A percentile compares a stretch with the other conserved stretches of the same genome.
phyloP scores from a whole-genome alignment of 768 basidiomycete genomes.

The Pleurotus cornucopiae region DNA sequence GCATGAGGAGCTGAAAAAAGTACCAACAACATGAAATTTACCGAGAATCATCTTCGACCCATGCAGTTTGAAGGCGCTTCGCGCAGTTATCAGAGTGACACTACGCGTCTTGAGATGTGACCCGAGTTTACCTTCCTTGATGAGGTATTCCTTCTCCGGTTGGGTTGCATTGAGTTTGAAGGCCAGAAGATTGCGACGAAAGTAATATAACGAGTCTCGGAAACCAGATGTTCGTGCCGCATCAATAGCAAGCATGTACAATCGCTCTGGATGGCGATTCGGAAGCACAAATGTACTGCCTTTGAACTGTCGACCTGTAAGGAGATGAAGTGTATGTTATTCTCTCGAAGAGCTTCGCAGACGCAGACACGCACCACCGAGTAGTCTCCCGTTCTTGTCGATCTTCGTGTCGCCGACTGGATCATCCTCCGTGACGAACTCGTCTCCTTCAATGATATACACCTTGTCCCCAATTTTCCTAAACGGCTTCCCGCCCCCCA shows the following conservation, averaged over 20 bases:
- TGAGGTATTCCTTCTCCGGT: constrained; percentile 89
- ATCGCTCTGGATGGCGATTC: constrained; percentile 74
- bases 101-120: constrained; percentile 86
- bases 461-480: constrained; percentile 68
- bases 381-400: constrained; percentile 75
- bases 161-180: constrained; percentile 89
- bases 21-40: constrained; percentile 26
- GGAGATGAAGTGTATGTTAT: constrained; percentile 6
- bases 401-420: constrained; percentile 90
- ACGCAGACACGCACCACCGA: constrained; percentile 60
- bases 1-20: too few relatives aligned
- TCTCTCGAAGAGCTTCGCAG: not conserved
- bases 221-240: constrained; percentile 95
- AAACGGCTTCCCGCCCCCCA: constrained; percentile 65
- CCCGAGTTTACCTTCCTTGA: constrained; percentile 82
- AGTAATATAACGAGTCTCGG: constrained; percentile 97
- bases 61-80: constrained; percentile 92
- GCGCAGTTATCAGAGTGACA: constrained; percentile 89
- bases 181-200: constrained; percentile 85
- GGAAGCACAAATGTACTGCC: constrained; percentile 86
- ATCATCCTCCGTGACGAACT: constrained; percentile 80
- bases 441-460: constrained; percentile 84
- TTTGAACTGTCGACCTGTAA: constrained; percentile 80
- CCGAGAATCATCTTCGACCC: constrained; percentile 88
- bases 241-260: constrained; percentile 97